Base-by-base conservation (phyloP, 1,139 yeast genomes). In the Magnusiomyces sp. region DNA sequence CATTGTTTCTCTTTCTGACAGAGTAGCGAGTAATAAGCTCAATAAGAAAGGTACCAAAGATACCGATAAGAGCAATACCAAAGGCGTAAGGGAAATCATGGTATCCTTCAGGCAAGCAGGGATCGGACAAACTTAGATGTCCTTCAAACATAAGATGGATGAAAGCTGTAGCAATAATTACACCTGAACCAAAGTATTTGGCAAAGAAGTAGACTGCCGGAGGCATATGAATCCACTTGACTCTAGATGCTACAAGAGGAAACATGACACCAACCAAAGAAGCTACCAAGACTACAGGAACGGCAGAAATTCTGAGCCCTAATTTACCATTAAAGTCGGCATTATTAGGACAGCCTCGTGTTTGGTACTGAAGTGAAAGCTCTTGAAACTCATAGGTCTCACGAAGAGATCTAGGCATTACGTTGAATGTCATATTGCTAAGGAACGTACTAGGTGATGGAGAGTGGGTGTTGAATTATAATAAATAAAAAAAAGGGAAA, bases 151-250 rank as follows among this genome's bases (percentile, higher is more conserved):
- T 71, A 55, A 89, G 71, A 68, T 89, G 96, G 51, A 89, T 81
- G 60, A 87, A 83, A 0, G 95, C 90, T 1, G 96, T 89, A 1
- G 95, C 92, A 10, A 88, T 73, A 62, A 89, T 89, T 45, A 89
- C 96, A 47, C 97, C 97, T 0, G 95, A 83, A 53, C 97, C 97
- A 64, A 89, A 88, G 70, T 77, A 86, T 61, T 84, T 85, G 50
- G 89, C 84, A 45, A 81, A 69, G 61, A 84, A 79, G 61, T 79
- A 87, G 50, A 81, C 75, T 44, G 80, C 74, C 19, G 71, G 61
- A 2, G 83, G 89, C 56, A 81, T 59, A 50, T 72, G 69, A 40
- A 67, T 47, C 40, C 56, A 14, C 27, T 46, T 52, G 40, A 55
- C 52, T 34, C 49, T 51, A 36, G 59, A 58, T 4, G 73, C 59